Base-by-base conservation (phyloP, 176 grass and related monocot genomes). In the Ensete glaucum region DNA sequence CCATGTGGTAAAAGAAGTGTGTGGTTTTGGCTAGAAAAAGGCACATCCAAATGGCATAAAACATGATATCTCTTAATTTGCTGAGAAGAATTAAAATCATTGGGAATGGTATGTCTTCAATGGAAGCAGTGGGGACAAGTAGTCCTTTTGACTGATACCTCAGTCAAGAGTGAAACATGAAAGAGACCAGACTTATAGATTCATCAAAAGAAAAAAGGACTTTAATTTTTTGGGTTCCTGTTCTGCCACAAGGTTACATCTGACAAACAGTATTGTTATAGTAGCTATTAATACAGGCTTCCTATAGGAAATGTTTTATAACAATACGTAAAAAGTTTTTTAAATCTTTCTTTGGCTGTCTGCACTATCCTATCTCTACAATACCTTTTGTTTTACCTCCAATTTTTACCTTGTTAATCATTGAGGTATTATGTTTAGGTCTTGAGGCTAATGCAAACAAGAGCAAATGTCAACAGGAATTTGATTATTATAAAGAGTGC, bases 401-500 rank as follows among this genome's bases (percentile, higher is more conserved):
- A 27, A 17, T 19, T 12, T 54, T 69, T 79, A 66, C 49, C 50
- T 27, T 66, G 2, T 62, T 63, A 26, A 77, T 64, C 50, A 6
- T 64, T 75, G 70, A 75, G 65, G 21, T 48, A 26, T 54, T 71
- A 25, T 54, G 52, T 67, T 14, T 78, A 96, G 92, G 89, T 84
- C 25, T 96, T 64, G 89, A 96, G 80, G 76, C 69, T 53, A 89
- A 92, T 72, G 71, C 80, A 27, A 87, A 96, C 80, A 92, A 92
- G 92, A 92, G 87, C 82, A 88, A 89, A 80, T 96, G 92, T 75
- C 92, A 89, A 67, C 82, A 92, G 77, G 83, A 91, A 71, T 96
- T 96, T 29, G 89, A 96, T 69, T 78, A 92, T 60, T 96, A 96
- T 29, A 96, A 96, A 73, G 89, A 96, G 76, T 96, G 92, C 77